A percentile compares a stretch with the other conserved stretches of the same genome.
Evolutionary conservation across 805 yeast species (phyloP).

Genomic region (Zygosaccharomyces lentus): DNA sequence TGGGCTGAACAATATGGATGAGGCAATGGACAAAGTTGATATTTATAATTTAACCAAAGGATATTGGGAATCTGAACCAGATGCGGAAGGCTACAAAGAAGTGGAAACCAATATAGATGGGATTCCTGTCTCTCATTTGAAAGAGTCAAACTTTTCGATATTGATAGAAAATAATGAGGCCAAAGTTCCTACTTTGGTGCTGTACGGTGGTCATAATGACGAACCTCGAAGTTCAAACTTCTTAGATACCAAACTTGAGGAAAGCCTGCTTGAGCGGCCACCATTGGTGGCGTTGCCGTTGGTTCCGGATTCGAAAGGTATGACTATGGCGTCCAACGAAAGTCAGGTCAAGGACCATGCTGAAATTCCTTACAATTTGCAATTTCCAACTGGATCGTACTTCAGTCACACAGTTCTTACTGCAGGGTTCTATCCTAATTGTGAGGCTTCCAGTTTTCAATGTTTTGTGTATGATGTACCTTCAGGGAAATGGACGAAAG

Average conservation of each 20-base stretch:
- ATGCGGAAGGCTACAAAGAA: constrained; percentile 11
- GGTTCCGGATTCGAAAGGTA: constrained; percentile 32
- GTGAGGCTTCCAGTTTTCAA: constrained; percentile 26
- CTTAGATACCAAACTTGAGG: neutral
- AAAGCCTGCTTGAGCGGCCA: neutral
- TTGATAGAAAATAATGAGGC: constrained; percentile 30
- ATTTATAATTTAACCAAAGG: constrained; percentile 29
- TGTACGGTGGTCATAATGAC: constrained; percentile 17
- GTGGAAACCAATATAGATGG: constrained; percentile 24
- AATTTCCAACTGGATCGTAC: constrained; percentile 55
- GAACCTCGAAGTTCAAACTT: constrained; percentile 13
- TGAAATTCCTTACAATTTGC: constrained; percentile 36
- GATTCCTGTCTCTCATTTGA: constrained; percentile 14
- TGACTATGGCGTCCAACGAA: constrained; percentile 28
- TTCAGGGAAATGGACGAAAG: constrained; percentile 53
- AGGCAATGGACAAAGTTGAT: constrained; percentile 30
- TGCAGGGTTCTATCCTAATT: constrained; percentile 52
- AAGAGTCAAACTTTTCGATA: constrained; percentile 25
- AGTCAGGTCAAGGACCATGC: constrained; percentile 19
- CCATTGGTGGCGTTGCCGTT: constrained; percentile 37
- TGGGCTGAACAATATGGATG: constrained; percentile 33
- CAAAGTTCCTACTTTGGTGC: constrained; percentile 27
- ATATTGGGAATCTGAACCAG: constrained; percentile 29
- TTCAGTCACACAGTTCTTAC: constrained; percentile 65
- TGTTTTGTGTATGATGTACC: constrained; percentile 33